phyloP scores from a whole-genome alignment of 768 basidiomycete genomes.

The Tulasnella calospora region DNA sequence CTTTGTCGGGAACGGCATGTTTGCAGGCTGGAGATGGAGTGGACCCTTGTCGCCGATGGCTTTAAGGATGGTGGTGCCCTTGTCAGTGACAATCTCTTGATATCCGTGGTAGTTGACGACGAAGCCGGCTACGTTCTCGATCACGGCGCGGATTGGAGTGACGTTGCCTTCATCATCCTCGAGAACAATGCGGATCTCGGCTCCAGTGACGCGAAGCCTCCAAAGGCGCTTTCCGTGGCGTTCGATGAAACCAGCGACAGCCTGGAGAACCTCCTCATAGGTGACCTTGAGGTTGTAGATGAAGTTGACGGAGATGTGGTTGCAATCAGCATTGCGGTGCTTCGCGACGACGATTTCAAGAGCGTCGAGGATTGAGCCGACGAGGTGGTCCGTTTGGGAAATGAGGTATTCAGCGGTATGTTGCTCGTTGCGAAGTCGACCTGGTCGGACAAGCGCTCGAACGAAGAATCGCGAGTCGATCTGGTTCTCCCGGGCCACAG shows the following conservation, averaged over 20 bases:
- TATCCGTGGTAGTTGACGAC: constrained; percentile 98
- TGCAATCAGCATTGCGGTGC: constrained; percentile 90
- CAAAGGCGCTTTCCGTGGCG: constrained; percentile 97
- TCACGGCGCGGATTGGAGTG: constrained; percentile 93
- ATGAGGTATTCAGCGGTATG: constrained; percentile 96
- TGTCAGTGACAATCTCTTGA: constrained; percentile 95
- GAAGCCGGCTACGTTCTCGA: constrained; percentile 98
- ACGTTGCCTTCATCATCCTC: constrained; percentile 94
- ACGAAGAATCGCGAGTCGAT: constrained; percentile 98
- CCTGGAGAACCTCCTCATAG: constrained; percentile 94
- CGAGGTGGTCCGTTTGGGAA: constrained; percentile 94
- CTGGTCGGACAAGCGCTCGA: constrained; percentile 92
- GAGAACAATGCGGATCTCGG: constrained; percentile 90
- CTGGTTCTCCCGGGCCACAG: constrained; percentile 90
- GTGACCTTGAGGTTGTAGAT: constrained; percentile 93
- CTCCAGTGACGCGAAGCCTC: constrained; percentile 96
- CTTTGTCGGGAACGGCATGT: constrained; percentile 91
- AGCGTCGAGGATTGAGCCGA: constrained; percentile 89
- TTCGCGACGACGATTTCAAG: constrained; percentile 89
- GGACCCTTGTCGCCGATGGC: constrained; percentile 98
- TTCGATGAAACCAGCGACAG: constrained; percentile 98
- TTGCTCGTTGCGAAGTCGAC: constrained; percentile 86
- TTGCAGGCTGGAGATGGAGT: constrained; percentile 90
- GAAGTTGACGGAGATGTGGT: constrained; percentile 99
- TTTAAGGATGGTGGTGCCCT: constrained; percentile 90